These are phyloP conservation scores for Neonectria hederae DNA, from an alignment of 2,329 filamentous ascomycete species.

Conservation along the genomic window DNA sequence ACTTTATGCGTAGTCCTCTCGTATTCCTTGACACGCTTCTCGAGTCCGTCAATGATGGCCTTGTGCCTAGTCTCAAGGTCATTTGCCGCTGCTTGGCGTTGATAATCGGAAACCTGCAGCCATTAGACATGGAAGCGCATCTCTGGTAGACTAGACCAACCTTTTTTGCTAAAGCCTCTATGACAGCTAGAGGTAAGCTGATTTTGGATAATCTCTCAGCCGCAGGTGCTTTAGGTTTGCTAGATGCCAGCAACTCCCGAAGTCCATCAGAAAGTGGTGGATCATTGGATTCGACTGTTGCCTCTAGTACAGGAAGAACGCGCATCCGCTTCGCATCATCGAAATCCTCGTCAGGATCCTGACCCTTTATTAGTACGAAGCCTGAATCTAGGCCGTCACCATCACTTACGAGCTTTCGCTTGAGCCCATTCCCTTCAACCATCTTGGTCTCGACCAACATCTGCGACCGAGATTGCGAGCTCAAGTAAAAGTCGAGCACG, in stretches of 20 bases:
- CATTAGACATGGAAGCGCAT: slow-evolving; percentile 27
- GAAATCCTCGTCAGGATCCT: slow-evolving; percentile 45
- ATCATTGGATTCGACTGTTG: slow-evolving; percentile 36
- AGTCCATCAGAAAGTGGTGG: slow-evolving; percentile 48
- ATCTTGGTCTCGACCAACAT: slow-evolving; percentile 25
- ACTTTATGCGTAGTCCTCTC: slow-evolving; percentile 55
- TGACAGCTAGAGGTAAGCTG: slow-evolving; percentile 44
- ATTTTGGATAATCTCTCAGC: slow-evolving; percentile 35
- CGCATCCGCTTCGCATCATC: slow-evolving; percentile 47
- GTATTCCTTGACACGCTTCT: slow-evolving; percentile 57
- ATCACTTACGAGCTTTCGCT: slow-evolving; percentile 59
- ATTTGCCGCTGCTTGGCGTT: slow-evolving; percentile 40
- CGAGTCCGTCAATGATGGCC: slow-evolving; percentile 54
- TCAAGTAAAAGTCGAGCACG: slow-evolving; percentile 59
- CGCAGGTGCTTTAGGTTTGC: slow-evolving; percentile 21
- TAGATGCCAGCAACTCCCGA: slow-evolving; percentile 42
- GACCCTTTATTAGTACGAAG: slow-evolving; percentile 7
- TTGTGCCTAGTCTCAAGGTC: slow-evolving; percentile 50
- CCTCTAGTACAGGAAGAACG: slow-evolving; percentile 33
- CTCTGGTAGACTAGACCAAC: slow-evolving; percentile 38
- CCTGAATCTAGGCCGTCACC: not conserved
- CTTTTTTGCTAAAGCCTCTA: slow-evolving; percentile 53
- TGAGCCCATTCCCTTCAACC: slow-evolving; percentile 49
- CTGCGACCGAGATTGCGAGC: slow-evolving; percentile 50
- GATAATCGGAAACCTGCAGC: slow-evolving; percentile 44